Conservation (phyloP, 2,329 filamentous ascomycete genomes). For the Exophiala mesophila region DNA sequence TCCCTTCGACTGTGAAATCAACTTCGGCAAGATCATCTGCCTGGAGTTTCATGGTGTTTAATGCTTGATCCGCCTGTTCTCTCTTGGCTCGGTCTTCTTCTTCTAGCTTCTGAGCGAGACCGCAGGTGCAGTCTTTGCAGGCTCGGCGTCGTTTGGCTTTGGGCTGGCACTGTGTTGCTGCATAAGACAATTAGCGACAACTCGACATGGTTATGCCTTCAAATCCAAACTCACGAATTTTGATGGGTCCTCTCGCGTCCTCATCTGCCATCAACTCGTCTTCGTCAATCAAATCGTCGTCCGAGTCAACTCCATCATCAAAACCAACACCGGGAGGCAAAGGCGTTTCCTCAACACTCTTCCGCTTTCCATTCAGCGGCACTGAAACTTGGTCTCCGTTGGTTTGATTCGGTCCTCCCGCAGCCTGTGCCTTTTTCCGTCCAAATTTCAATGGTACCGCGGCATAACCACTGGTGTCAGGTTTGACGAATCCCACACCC, state of each 20-base stretch:
- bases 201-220: background rate
- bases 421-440: constrained; percentile 49
- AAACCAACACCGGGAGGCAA: constrained; percentile 60
- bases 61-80: constrained; percentile 55
- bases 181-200: constrained; percentile 22
- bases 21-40: constrained; percentile 79
- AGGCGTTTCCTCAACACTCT: constrained; percentile 38
- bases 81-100: constrained; percentile 74
- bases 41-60: constrained; percentile 58
- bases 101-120: constrained; percentile 76
- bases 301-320: constrained; percentile 59
- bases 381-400: constrained; percentile 17
- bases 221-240: constrained; percentile 25
- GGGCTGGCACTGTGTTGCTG: constrained; percentile 80
- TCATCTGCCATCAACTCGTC: constrained; percentile 80
- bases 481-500: constrained; percentile 67
- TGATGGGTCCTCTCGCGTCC: constrained; percentile 71
- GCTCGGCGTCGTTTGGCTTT: constrained; percentile 84
- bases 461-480: constrained; percentile 53
- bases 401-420: constrained; percentile 21
- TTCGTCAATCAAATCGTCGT: constrained; percentile 88
- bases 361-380: constrained; percentile 39
- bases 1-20: constrained; percentile 96
- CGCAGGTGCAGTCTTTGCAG: constrained; percentile 97
- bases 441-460: constrained; percentile 61